A percentile compares a stretch with the other conserved stretches of the same genome.
phyloP scores from a whole-genome alignment of 2,329 filamentous ascomycete species.

The Ascosphaera aggregata region DNA sequence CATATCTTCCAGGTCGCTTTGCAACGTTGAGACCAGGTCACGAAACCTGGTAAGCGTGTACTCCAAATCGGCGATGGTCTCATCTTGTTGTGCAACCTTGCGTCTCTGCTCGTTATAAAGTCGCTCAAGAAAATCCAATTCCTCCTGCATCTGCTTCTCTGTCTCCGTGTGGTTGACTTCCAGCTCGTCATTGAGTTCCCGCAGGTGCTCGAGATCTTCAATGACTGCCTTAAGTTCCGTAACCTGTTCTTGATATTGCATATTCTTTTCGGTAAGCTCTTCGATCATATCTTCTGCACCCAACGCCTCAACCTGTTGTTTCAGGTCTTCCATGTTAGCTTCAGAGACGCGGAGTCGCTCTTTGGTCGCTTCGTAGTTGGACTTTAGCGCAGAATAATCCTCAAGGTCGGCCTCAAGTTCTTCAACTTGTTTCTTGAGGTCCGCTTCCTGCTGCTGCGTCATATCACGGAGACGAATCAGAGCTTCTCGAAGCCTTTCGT shows the following conservation, averaged over 20 bases:
- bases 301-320: constrained; percentile 73
- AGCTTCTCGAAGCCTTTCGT: constrained; percentile 68
- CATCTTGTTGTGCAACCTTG: constrained; percentile 51
- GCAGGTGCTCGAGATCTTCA: constrained; percentile 68
- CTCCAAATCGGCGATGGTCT: constrained; percentile 64
- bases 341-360: constrained; percentile 53
- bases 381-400: constrained; percentile 41
- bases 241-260: constrained; percentile 59
- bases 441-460: constrained; percentile 61
- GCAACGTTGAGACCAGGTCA: constrained; percentile 64
- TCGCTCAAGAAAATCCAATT: constrained; percentile 70
- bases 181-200: constrained; percentile 85
- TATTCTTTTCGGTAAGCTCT: constrained; percentile 69
- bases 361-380: constrained; percentile 44
- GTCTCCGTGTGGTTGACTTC: constrained; percentile 83
- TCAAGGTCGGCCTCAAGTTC: constrained; percentile 49
- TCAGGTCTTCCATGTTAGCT: constrained; percentile 57
- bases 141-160: constrained; percentile 83
- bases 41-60: constrained; percentile 76
- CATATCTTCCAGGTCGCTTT: constrained; percentile 77
- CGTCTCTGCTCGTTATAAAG: constrained; percentile 63
- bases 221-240: constrained; percentile 62
- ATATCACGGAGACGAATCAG: constrained; percentile 66
- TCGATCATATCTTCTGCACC: constrained; percentile 89
- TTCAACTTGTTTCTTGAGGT: constrained; percentile 52